These are phyloP conservation scores for Platanus orientalis DNA, from an alignment of 164 flowering plant genomes.

Conservation along the genomic window DNA sequence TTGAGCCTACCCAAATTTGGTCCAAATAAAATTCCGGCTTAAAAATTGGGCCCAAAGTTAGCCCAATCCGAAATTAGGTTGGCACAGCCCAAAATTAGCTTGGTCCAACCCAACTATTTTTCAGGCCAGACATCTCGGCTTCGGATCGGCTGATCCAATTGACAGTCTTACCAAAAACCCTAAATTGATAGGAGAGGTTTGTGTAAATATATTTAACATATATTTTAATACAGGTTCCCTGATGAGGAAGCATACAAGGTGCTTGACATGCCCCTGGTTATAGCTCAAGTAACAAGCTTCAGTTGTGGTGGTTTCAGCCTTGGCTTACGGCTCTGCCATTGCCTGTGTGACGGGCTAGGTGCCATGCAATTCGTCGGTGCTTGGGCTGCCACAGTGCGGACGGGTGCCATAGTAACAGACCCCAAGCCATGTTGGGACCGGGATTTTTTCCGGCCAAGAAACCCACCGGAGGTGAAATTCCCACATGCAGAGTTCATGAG, in stretches of 20 bases:
- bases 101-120: too few relatives aligned
- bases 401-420: slow-evolving; percentile 30
- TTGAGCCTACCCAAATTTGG: too few relatives aligned
- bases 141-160: too few relatives aligned
- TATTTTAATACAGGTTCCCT: slow-evolving; percentile 51
- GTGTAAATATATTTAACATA: too few relatives aligned
- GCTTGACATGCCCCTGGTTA: slow-evolving; percentile 69
- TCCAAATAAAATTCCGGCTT: too few relatives aligned
- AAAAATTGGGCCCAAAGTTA: too few relatives aligned
- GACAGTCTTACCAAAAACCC: too few relatives aligned
- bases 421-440: slow-evolving; percentile 79
- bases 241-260: slow-evolving; percentile 60
- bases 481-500: slow-evolving; percentile 63
- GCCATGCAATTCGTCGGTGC: slow-evolving; percentile 83
- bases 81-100: too few relatives aligned
- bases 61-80: too few relatives aligned
- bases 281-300: slow-evolving; percentile 76
- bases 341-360: slow-evolving; percentile 87
- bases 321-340: slow-evolving; percentile 79
- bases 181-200: too few relatives aligned
- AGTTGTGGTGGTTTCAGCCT: slow-evolving; percentile 83
- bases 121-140: too few relatives aligned
- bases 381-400: slow-evolving; percentile 69
- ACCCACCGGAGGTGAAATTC: slow-evolving; percentile 51
- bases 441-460: slow-evolving; percentile 52